Evolutionary conservation across 805 yeast genomes (phyloP).

Genomic region (Lachancea lanzarotensis): DNA sequence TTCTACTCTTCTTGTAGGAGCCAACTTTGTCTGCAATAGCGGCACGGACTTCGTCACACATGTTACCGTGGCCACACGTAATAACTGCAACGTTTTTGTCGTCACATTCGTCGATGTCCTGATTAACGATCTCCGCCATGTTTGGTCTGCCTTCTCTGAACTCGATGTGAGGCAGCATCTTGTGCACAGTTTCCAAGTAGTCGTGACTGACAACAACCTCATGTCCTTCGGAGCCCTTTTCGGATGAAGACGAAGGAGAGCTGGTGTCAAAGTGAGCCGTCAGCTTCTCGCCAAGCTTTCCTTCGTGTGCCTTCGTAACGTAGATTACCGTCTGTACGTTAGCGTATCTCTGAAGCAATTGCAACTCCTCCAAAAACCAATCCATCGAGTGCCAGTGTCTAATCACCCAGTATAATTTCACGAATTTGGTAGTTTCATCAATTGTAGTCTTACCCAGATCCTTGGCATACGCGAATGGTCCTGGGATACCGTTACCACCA

Average conservation of each 20-base stretch:
- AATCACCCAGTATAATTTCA: conserved; percentile 15
- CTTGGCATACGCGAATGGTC: conserved; percentile 25
- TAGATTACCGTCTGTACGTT: conserved; percentile 32
- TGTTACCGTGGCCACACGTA: conserved; percentile 48
- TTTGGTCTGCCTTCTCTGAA: conserved; percentile 43
- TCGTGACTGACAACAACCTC: not conserved
- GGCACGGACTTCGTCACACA: conserved; percentile 49
- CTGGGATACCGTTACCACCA: conserved; percentile 46
- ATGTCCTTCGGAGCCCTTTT: conserved; percentile 9
- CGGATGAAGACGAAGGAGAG: conserved; percentile 6
- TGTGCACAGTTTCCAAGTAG: conserved; percentile 10
- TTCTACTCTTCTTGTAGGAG: conserved; percentile 33
- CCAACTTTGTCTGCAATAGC: conserved; percentile 34
- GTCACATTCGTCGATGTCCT: conserved; percentile 35
- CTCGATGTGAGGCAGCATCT: conserved; percentile 32
- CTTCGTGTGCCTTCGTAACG: conserved; percentile 47
- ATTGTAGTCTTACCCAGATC: conserved; percentile 6
- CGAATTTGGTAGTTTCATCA: conserved; percentile 7
- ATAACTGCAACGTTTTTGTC: conserved; percentile 42
- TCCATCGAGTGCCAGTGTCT: conserved; percentile 15
- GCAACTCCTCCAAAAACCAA: conserved; percentile 16
- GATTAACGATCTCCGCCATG: conserved; percentile 33
- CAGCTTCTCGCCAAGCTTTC: conserved; percentile 11
- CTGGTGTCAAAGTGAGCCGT: conserved; percentile 3
- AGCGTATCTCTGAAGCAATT: conserved; percentile 12